Evolutionary conservation across 2,329 filamentous ascomycete genomes (phyloP), one percentile per base, ranked within the genome.

Genomic region (Gyromitra esculenta): DNA sequence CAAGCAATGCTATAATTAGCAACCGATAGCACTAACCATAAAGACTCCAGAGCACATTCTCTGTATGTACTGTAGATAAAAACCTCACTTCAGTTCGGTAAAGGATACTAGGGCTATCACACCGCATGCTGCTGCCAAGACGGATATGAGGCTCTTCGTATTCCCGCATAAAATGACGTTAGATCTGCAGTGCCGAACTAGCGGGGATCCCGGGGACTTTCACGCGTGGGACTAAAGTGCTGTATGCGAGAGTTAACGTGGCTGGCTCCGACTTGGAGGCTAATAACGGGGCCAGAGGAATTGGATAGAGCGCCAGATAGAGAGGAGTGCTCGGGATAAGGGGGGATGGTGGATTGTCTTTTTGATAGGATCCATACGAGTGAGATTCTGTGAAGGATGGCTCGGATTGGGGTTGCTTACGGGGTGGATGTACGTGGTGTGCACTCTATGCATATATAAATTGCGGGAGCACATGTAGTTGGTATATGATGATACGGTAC

Each of bases 101-200:
- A 13, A 45, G 41, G 8, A 45, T 45, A 7, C 15, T 11, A 25
- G 48, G 8, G 48, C 8, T 6, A 31, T 31, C 25, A 31, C 25
- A 31, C 25, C 2, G 25, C 25, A 31, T 31, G 25, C 25, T 31
- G 25, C 18, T 7, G 25, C 54, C 54, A 57, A 39, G 54, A 18
- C 54, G n/a, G n/a, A n/a, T 15, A 35, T 31, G 21, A 25, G 21
- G 35, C 54, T 37, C 56, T 21, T n/a, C 15, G 13, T 31, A 25
- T 5, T n/a, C 8, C 50, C 13, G 50, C 50, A 54, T 59, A 15
- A 2, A 21, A 43, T 60, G 57, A 60, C 57, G 57, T 60, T 43
- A 8, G 57, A 60, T 25, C 57, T 43, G n/a, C 57, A 41, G 6
- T 35, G 52, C 52, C 54, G 31, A 39, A 15, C 57, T 60, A 43